Conservation (phyloP, 2,329 filamentous ascomycete species). For the Ophiocordyceps unilateralis region DNA sequence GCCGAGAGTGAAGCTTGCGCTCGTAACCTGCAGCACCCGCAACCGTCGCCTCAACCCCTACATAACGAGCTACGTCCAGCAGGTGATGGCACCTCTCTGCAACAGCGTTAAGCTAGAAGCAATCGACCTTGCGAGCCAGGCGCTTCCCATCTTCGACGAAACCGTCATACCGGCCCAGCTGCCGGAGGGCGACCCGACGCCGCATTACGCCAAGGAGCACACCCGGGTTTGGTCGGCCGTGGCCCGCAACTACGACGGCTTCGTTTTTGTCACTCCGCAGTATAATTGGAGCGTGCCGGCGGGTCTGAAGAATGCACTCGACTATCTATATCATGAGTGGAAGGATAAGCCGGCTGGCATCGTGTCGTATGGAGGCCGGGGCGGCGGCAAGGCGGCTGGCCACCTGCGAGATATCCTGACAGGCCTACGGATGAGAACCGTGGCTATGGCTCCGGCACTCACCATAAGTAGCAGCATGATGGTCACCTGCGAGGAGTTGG, state of each 20-base stretch:
- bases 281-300: conserved; percentile 40
- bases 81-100: conserved; percentile 7
- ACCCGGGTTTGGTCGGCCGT: conserved; percentile 25
- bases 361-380: conserved; percentile 34
- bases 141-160: conserved; percentile 29
- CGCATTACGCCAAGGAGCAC: conserved; percentile 20
- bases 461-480: background rate
- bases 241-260: conserved; percentile 26
- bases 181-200: conserved; percentile 9
- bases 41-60: conserved; percentile 14
- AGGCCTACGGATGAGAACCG: conserved; percentile 4
- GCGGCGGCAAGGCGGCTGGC: conserved; percentile 13
- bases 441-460: background rate
- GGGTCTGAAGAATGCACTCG: conserved; percentile 42
- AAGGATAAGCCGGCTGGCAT: conserved; percentile 33
- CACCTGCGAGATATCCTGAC: conserved; percentile 6
- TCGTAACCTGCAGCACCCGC: conserved; percentile 20
- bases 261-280: conserved; percentile 32
- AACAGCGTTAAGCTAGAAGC: conserved; percentile 5
- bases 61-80: conserved; percentile 16
- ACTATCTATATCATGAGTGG: conserved; percentile 43
- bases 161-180: conserved; percentile 19
- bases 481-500: background rate
- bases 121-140: conserved; percentile 20
- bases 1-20: conserved; percentile 9